Base-by-base conservation (phyloP, 2,329 filamentous ascomycete genomes). In the Nakataea oryzae region DNA sequence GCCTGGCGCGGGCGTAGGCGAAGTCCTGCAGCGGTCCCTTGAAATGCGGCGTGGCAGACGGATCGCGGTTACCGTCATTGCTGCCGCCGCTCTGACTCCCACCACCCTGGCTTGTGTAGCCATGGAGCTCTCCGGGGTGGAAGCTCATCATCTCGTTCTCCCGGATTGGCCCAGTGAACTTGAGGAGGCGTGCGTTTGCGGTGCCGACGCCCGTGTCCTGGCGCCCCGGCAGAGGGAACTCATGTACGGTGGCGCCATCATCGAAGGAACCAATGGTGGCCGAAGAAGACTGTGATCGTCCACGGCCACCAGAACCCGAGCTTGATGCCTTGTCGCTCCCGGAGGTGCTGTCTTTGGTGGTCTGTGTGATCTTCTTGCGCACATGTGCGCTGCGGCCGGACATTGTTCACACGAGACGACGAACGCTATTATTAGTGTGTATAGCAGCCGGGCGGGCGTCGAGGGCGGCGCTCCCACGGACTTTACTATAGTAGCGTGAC, bases 301-400 rank as follows among this genome's bases (percentile, higher is more conserved):
- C 68, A 59, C 72, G 69, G 21, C 65, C 63, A 1, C 41, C 41
- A 4, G 41, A n/a, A 17, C 41, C 41, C 7, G 41, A 50, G 41
- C 41, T 60, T 3, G 64, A 61, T 11, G 60, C 63, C 34, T 70
- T 71, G 24, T 75, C 74, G 29, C 56, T 11, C 27, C 17, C 29
- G 6, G 17, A 12, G 29, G 26, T 17, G 56, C 56, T 28, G 47
- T 67, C 72, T 3, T 70, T 65, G 61, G 76, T 79, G 29, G 76
- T 74, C 63, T 84, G 79, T 0, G 78, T 81, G 65, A 81, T 82
- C 74, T 83, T 84, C 70, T 84, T 84, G 68, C 82, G 80, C 69
- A 83, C 82, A 66, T 82, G 77, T 34, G 82, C 82, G 71, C 82
- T 84, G 62, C 82, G 75, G 64, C 81, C 82, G 8, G 82, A 85